phyloP scores from a whole-genome alignment of 345 rosid genomes.

The Hypericum androsaemum region DNA sequence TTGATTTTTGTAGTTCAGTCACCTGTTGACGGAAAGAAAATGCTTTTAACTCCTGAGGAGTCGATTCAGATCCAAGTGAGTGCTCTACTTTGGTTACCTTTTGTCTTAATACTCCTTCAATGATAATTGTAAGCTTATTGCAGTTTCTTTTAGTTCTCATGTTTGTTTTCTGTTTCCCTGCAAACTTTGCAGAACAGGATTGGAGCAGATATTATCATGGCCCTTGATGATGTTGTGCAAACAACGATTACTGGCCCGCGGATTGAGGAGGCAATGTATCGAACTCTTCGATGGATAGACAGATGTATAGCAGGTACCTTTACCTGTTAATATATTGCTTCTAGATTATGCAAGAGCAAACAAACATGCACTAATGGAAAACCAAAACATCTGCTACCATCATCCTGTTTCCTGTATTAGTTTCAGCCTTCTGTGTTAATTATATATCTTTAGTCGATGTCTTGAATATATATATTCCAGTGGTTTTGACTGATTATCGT shows the following conservation, averaged over 20 bases:
- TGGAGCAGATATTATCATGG: constrained; percentile 88
- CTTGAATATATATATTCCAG: no score
- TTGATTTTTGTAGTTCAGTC: constrained; percentile 40
- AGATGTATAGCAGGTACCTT: constrained; percentile 56
- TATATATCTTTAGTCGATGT: no score
- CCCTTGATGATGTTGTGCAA: constrained; percentile 77
- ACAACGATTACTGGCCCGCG: constrained; percentile 77
- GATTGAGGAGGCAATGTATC: constrained; percentile 76
- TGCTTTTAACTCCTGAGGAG: constrained; percentile 83
- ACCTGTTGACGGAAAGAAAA: constrained; percentile 71
- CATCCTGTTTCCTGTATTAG: no score
- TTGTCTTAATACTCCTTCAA: no score
- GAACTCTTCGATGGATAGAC: constrained; percentile 82
- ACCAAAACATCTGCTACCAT: no score
- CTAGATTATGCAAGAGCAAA: neutral
- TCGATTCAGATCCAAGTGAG: constrained; percentile 76
- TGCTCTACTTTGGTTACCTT: neutral
- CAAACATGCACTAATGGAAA: no score
- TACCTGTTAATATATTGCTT: constrained; percentile 3
- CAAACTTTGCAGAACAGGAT: constrained; percentile 50
- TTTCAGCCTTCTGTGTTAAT: no score
- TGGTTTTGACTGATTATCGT: neutral
- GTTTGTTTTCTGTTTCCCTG: no score
- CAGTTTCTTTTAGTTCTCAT: no score
- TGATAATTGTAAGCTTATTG: no score